Evolutionary conservation across 768 basidiomycete genomes (phyloP).

Genomic region (Tylopilus balloui): DNA sequence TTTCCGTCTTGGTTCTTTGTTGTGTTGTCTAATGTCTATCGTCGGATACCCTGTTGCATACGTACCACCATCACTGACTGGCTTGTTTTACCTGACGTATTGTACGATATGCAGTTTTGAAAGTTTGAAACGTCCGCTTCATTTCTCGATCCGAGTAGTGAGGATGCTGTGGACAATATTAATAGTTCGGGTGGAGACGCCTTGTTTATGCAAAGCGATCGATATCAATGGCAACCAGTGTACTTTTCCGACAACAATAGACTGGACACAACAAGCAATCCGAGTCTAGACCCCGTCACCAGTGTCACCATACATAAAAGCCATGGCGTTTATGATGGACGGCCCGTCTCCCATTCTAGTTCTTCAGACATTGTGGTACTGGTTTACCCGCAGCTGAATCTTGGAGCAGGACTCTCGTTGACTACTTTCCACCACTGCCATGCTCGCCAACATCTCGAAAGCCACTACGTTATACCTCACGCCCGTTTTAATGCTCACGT

Average conservation of each 20-base stretch:
- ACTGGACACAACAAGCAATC: conserved; percentile 8
- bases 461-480: conserved; percentile 63
- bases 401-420: conserved; percentile 22
- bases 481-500: conserved; percentile 60
- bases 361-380: conserved; percentile 16
- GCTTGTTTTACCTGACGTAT: conserved; percentile 23
- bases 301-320: conserved; percentile 13
- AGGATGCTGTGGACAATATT: conserved; percentile 6
- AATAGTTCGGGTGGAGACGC: neutral
- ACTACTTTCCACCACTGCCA: conserved; percentile 25
- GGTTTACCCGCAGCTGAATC: conserved; percentile 17
- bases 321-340: conserved; percentile 1
- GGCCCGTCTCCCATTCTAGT: neutral
- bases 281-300: neutral
- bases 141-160: neutral
- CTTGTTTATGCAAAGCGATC: conserved; percentile 4
- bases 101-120: conserved; percentile 23
- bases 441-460: conserved; percentile 72
- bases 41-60: conserved; percentile 36
- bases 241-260: conserved; percentile 19
- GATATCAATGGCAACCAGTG: too few species aligned
- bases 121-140: neutral
- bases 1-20: conserved; percentile 26
- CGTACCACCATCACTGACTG: conserved; percentile 31
- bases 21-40: conserved; percentile 24